Percentiles rank a stretch among this genome's conserved stretches.
Evolutionary conservation across 139 green algal genomes (phyloP).

Genomic region (Pleodorina starrii): DNA sequence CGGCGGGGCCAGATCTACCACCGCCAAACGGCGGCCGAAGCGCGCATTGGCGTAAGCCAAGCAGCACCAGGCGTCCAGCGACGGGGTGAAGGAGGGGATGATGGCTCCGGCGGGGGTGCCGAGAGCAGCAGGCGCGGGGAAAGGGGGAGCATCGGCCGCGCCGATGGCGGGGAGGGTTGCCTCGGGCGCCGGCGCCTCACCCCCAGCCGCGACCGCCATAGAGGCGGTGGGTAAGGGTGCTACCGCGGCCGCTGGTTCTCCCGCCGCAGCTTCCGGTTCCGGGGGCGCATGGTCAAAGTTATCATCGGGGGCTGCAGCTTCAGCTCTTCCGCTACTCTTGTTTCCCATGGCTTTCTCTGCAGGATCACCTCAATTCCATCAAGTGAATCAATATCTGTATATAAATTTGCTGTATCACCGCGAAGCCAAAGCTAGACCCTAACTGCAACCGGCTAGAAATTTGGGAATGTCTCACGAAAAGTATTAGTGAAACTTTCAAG

Average conservation of each 20-base stretch:
- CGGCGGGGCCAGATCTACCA: constrained; percentile 61
- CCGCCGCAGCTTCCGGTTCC: not conserved
- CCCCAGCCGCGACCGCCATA: not conserved
- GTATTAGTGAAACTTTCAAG: no score
- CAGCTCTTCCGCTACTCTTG: not conserved
- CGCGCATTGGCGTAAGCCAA: constrained; percentile 47
- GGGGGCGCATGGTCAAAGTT: not conserved
- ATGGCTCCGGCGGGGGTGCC: not conserved
- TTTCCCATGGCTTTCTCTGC: constrained; percentile 7
- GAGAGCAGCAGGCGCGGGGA: not conserved
- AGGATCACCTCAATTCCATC: no score
- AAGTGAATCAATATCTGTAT: not conserved
- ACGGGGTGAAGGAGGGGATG: not conserved
- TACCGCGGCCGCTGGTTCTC: not conserved
- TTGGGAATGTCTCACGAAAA: no score
- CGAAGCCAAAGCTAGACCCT: no score
- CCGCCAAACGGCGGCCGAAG: constrained; percentile 59
- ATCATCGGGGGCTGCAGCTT: not conserved
- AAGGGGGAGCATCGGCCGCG: not conserved
- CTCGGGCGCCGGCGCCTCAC: not conserved
- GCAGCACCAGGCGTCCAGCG: constrained; percentile 34
- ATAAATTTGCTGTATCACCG: no score
- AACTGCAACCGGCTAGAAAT: no score
- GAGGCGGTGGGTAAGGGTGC: not conserved
- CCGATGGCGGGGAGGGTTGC: not conserved